Evolutionary conservation across 371 early-diverging fungal species (phyloP), one percentile per base, ranked within the genome.

Genomic region (Mortierella sp.): DNA sequence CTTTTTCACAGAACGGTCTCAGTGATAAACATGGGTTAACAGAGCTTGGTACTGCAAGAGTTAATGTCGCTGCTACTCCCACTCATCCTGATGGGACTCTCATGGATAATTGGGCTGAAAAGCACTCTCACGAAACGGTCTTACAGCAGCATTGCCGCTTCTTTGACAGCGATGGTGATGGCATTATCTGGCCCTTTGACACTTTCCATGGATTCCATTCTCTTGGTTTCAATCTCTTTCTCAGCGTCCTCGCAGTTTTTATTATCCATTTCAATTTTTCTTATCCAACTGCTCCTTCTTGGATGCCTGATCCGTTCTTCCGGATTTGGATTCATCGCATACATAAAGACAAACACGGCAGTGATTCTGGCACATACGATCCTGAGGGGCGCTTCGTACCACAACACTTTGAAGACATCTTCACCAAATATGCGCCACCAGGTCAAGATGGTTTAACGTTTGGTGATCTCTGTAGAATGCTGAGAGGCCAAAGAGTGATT

Each of bases 281-380:
- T 15, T 87, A 81, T 58, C 53, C 71, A 7, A 74, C 86, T 3
- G 70, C 74, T 58, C 58, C 59, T 10, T 58, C 60, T 36, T 80
- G 83, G 82, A 22, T 84, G 15, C 86, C 80, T n/a, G 77, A 83
- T 40, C 85, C 85, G 32, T 65, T 65, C 60, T 84, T 88, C 60
- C 76, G 80, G 16, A 77, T 89, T 60, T 82, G 83, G 65, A 68
- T 83, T 48, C 63, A 69, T 28, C 84, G 84, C 48, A 87, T 87
- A 59, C 83, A 87, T 71, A 77, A 83, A 60, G 76, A 74, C 67
- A 88, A 88, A 69, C 88, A 89, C 65, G 90, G 90, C 2, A 81
- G 82, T 63, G 88, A 88, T 66, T 72, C 86, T 0, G 88, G 80
- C 33, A 70, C 76, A 8, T 87, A 84, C 63, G 89, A 86, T 67